Percentiles rank a stretch among this genome's conserved stretches.
These are phyloP conservation scores for Solanum clarkiae DNA, from an alignment of 257 asterid species.

Conservation along the genomic window DNA sequence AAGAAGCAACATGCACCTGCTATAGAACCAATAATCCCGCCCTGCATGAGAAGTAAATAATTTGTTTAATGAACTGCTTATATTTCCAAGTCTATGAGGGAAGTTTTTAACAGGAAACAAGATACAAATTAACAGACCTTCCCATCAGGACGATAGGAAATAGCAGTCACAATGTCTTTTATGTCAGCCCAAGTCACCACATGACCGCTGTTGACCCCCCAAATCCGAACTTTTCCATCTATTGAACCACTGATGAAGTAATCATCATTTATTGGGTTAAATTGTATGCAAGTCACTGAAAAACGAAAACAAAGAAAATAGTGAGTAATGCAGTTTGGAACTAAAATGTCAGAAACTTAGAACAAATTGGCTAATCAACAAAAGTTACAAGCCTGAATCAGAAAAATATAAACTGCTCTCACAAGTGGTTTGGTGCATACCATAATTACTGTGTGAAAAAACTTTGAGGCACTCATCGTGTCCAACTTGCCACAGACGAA, in stretches of 20 bases:
- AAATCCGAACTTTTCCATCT: constrained; percentile 90
- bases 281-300: constrained; percentile 81
- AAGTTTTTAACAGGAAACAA: not conserved
- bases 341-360: not conserved
- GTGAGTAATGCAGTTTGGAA: not conserved
- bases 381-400: not conserved
- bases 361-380: not conserved
- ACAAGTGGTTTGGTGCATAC: constrained; percentile 18
- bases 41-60: constrained; percentile 25
- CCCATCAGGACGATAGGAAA: constrained; percentile 80
- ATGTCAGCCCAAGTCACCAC: constrained; percentile 79
- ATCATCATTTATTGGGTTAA: constrained; percentile 63
- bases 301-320: not conserved
- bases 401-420: not conserved
- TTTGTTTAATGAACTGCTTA: not conserved
- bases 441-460: constrained; percentile 70
- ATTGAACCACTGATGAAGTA: constrained; percentile 91
- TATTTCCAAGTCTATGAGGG: not conserved
- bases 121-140: constrained; percentile 31
- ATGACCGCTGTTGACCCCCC: constrained; percentile 51
- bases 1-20: constrained; percentile 63
- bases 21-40: constrained; percentile 71
- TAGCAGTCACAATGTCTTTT: constrained; percentile 80
- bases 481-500: constrained; percentile 86
- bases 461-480: constrained; percentile 59